phyloP scores from a whole-genome alignment of 768 basidiomycete genomes.

The Pisolithus tinctorius region DNA sequence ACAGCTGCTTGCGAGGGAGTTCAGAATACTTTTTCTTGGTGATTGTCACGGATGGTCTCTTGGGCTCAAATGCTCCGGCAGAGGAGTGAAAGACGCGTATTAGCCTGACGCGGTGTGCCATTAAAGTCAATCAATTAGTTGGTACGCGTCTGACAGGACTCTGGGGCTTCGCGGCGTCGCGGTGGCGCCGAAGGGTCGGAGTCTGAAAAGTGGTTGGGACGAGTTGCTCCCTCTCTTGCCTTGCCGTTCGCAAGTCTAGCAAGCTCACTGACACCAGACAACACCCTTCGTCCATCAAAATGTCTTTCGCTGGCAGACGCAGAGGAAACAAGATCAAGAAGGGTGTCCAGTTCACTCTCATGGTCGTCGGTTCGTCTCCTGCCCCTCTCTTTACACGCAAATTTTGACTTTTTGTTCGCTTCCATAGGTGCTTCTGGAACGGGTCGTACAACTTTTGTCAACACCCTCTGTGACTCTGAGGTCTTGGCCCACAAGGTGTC shows the following conservation, averaged over 20 bases:
- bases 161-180: constrained; percentile 18
- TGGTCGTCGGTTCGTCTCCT: constrained; percentile 84
- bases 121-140: background rate
- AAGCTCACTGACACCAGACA: constrained; percentile 11
- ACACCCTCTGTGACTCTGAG: constrained; percentile 96
- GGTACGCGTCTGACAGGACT: constrained; percentile 1
- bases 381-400: background rate
- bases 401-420: constrained; percentile 4
- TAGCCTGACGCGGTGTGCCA: constrained; percentile 1
- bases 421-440: constrained; percentile 88
- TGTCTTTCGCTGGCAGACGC: constrained; percentile 84
- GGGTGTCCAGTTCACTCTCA: constrained; percentile 96
- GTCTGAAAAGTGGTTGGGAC: constrained; percentile 27
- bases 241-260: constrained; percentile 25
- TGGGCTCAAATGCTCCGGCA: background rate
- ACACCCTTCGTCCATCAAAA: constrained; percentile 28
- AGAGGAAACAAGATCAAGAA: constrained; percentile 96
- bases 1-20: constrained; percentile 34
- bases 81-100: constrained; percentile 5
- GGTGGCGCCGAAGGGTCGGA: constrained; percentile 27
- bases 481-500: constrained; percentile 84
- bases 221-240: constrained; percentile 24
- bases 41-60: constrained; percentile 11
- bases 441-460: constrained; percentile 97
- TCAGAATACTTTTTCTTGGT: constrained; percentile 52